A percentile compares a stretch with the other conserved stretches of the same genome.
These are phyloP conservation scores for Coffea canephora DNA, from an alignment of 257 asterid species.

Conservation along the genomic window DNA sequence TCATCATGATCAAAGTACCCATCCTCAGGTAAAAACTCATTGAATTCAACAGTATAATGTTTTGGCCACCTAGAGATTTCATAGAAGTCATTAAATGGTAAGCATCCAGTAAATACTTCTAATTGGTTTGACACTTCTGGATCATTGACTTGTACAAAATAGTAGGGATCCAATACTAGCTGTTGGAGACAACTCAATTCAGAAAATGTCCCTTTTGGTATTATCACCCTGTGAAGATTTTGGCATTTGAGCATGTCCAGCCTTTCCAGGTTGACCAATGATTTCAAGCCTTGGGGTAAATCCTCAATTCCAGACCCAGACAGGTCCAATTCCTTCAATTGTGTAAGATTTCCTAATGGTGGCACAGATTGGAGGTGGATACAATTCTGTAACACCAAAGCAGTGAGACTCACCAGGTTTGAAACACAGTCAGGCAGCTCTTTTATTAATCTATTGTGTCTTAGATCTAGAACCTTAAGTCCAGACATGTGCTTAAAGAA, in stretches of 20 bases:
- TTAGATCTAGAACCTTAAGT: background rate
- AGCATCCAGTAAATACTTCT: background rate
- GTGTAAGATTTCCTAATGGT: slow-evolving; percentile 7
- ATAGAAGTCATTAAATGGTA: background rate
- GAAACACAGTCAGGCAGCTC: background rate
- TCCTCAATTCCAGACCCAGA: background rate
- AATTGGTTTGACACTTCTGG: background rate
- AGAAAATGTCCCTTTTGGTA: background rate
- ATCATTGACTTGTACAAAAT: background rate
- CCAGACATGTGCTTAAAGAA: background rate
- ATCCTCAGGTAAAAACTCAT: background rate
- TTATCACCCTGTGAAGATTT: background rate
- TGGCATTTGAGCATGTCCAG: background rate
- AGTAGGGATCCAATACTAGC: background rate
- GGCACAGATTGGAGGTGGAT: background rate
- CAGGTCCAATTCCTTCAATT: slow-evolving; percentile 7
- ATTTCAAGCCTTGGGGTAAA: slow-evolving; percentile 6
- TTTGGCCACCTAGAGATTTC: background rate
- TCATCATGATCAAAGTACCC: background rate
- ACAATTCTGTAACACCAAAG: slow-evolving; percentile 2
- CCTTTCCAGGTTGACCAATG: slow-evolving; percentile 6
- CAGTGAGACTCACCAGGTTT: slow-evolving; percentile 5
- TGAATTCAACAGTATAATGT: no score
- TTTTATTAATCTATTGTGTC: background rate
- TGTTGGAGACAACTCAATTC: slow-evolving; percentile 1